These are phyloP conservation scores for Hortaea sp. DNA, from an alignment of 2,329 filamentous ascomycete species.

Conservation along the genomic window DNA sequence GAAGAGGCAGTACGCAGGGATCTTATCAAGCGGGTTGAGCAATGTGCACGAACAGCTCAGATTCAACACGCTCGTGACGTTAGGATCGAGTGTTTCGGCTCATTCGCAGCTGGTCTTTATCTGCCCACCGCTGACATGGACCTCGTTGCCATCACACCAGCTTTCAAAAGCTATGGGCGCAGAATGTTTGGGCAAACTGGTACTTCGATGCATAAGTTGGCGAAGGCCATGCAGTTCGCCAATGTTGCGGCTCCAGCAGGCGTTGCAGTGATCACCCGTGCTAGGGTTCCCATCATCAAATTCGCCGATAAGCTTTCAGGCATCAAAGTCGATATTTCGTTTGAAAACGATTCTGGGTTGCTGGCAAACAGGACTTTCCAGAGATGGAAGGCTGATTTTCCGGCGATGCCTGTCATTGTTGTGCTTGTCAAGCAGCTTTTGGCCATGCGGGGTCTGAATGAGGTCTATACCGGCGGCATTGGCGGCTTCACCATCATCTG, in stretches of 20 bases:
- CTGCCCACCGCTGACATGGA: conserved; percentile 85
- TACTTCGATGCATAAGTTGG: conserved; percentile 51
- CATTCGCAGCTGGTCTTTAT: conserved; percentile 70
- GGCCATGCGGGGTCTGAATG: conserved; percentile 79
- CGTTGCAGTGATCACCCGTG: conserved; percentile 59
- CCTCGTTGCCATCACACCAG: conserved; percentile 62
- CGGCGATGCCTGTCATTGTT: conserved; percentile 77
- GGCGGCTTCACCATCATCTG: conserved; percentile 93
- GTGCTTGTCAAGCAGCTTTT: conserved; percentile 88
- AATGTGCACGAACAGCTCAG: conserved; percentile 20
- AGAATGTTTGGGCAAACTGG: conserved; percentile 42
- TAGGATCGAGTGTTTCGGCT: conserved; percentile 74
- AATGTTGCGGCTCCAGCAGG: conserved; percentile 49
- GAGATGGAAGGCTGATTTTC: conserved; percentile 67
- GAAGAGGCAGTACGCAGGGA: conserved; percentile 67
- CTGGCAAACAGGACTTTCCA: conserved; percentile 71
- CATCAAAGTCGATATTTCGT: conserved; percentile 83
- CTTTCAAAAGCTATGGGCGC: conserved; percentile 46
- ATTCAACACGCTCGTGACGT: conserved; percentile 44
- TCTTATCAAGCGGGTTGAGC: conserved; percentile 59
- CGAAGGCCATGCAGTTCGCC: conserved; percentile 46
- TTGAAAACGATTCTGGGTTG: conserved; percentile 81
- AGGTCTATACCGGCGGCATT: conserved; percentile 81
- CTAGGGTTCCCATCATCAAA: conserved; percentile 87
- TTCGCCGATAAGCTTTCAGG: conserved; percentile 70